These are phyloP conservation scores for sorghum (Sorghum bicolor) DNA, from an alignment of 176 grass and related monocot genomes.

Conservation along the genomic window DNA sequence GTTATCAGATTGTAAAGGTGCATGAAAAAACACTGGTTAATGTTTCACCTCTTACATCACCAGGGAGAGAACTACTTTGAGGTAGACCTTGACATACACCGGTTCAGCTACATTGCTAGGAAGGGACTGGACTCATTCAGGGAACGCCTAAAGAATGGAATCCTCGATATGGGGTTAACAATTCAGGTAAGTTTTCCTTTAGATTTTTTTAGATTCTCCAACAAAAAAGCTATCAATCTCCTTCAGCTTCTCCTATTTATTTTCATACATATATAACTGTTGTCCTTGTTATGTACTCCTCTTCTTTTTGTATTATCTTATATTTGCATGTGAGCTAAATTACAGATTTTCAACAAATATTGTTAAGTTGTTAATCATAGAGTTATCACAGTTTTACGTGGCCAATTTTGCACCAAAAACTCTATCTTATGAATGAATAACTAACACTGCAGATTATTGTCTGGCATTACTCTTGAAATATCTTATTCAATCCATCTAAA, in stretches of 20 bases:
- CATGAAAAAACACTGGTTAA: not conserved
- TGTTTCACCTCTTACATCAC: conserved; percentile 5
- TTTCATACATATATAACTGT: not conserved
- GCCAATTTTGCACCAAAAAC: not conserved
- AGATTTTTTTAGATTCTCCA: not conserved
- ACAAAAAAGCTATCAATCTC: not conserved
- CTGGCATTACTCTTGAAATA: not conserved
- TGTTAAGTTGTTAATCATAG: not conserved
- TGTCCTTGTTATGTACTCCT: not conserved
- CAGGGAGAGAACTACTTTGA: conserved; percentile 94
- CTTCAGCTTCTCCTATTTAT: conserved; percentile 10
- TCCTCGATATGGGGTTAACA: conserved; percentile 91
- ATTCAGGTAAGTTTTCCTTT: conserved; percentile 59
- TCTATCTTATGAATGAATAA: not conserved
- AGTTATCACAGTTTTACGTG: not conserved
- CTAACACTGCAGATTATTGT: not conserved
- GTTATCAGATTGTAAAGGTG: not conserved
- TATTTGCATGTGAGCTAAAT: not conserved
- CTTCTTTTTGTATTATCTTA: not conserved
- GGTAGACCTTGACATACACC: conserved; percentile 94
- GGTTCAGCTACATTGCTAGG: conserved; percentile 96
- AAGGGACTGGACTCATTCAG: conserved; percentile 91
- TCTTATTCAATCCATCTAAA: not conserved
- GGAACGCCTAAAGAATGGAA: conserved; percentile 75
- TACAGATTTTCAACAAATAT: not conserved